phyloP scores from a whole-genome alignment of 108 stramenopile genomes.

The Cyclostephanos tholiformis region DNA sequence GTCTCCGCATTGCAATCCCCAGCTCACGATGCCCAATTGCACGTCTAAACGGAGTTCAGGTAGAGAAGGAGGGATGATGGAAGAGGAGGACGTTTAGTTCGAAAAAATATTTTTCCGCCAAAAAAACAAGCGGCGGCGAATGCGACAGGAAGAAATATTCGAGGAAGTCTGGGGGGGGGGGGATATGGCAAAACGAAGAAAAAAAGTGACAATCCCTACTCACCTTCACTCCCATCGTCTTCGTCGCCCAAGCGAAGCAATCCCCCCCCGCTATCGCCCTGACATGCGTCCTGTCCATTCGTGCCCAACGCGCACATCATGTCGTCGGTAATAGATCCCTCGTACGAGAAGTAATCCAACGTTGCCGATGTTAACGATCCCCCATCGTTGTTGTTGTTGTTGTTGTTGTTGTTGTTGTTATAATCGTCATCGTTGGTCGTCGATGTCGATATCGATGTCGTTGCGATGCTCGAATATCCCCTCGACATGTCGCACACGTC shows the following conservation, averaged over 20 bases:
- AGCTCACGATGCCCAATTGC: constrained; percentile 51
- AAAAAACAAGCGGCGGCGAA: neutral
- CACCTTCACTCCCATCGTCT: neutral
- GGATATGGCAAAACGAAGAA: no score
- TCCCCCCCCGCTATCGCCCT: constrained; percentile 51
- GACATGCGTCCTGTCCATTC: constrained; percentile 44
- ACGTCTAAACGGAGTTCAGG: constrained; percentile 12
- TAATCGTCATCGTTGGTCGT: neutral
- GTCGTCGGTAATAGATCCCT: constrained; percentile 33
- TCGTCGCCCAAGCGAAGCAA: constrained; percentile 38
- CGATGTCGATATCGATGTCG: neutral
- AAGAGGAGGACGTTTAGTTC: neutral
- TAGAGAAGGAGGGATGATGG: neutral
- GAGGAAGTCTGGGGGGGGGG: no score
- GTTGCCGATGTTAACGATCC: neutral
- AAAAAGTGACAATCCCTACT: neutral
- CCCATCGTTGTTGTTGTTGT: no score
- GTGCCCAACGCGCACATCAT: constrained; percentile 50
- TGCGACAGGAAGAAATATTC: neutral
- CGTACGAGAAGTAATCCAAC: constrained; percentile 33
- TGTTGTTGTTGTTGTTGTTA: neutral
- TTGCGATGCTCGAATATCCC: constrained; percentile 28
- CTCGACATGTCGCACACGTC: constrained; percentile 36
- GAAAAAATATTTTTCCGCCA: no score
- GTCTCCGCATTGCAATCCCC: constrained; percentile 44